A percentile compares a stretch with the other conserved stretches of the same genome.
These are phyloP conservation scores for Linnemannia exigua DNA, from an alignment of 192 early-diverging fungal species.

Conservation along the genomic window DNA sequence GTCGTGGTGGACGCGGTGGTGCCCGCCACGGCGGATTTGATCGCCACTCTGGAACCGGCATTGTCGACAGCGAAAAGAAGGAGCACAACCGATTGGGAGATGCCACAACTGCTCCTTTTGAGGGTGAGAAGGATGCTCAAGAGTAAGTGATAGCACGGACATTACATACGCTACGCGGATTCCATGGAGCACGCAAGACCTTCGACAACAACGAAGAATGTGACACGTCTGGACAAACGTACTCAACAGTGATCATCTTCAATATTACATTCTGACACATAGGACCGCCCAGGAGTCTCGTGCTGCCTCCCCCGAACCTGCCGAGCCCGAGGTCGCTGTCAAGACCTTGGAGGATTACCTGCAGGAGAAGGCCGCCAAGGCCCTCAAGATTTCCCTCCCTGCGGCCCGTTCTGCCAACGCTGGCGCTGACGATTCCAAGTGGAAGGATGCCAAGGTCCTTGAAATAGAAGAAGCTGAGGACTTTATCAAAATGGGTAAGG, in stretches of 20 bases:
- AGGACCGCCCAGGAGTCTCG: slow-evolving; percentile 51
- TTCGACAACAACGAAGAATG: not conserved
- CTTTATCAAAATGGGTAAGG: slow-evolving; percentile 79
- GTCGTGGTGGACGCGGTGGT: slow-evolving; percentile 62
- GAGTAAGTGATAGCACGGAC: slow-evolving; percentile 40
- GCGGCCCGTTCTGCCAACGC: slow-evolving; percentile 89
- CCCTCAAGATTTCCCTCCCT: slow-evolving; percentile 68
- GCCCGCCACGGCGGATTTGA: slow-evolving; percentile 78
- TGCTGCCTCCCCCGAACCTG: slow-evolving; percentile 61
- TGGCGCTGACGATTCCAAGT: slow-evolving; percentile 85
- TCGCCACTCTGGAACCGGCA: slow-evolving; percentile 87
- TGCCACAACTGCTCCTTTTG: slow-evolving; percentile 65
- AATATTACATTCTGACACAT: not conserved
- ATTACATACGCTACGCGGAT: not conserved
- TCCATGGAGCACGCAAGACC: not conserved
- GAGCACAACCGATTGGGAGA: slow-evolving; percentile 89
- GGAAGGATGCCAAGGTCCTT: slow-evolving; percentile 83
- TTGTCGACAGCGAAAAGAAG: slow-evolving; percentile 92
- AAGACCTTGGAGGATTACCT: slow-evolving; percentile 93
- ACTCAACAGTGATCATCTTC: not conserved
- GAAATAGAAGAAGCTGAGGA: slow-evolving; percentile 81
- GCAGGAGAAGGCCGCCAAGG: slow-evolving; percentile 78
- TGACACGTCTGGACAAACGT: not conserved
- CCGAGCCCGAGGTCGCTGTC: slow-evolving; percentile 83
- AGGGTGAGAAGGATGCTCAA: slow-evolving; percentile 66